These are phyloP conservation scores for Physaria fendleri DNA, from an alignment of 345 rosid genomes.

Conservation along the genomic window DNA sequence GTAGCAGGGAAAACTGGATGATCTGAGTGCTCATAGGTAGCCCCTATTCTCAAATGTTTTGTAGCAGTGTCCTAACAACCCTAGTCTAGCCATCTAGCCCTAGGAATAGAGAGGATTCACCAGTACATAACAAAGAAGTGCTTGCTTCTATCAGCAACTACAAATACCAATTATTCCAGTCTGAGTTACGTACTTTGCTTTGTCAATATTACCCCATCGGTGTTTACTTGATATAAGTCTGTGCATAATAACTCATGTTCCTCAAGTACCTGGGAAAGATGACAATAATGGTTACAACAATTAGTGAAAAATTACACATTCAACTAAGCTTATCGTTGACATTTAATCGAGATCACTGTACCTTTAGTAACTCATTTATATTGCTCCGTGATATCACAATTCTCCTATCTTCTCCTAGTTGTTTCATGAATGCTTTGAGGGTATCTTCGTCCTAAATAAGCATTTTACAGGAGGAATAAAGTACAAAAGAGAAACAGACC, in stretches of 20 bases:
- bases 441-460: constrained; percentile 64
- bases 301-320: no score
- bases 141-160: neutral
- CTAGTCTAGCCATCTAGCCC: neutral
- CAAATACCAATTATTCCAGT: constrained; percentile 6
- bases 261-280: constrained; percentile 67
- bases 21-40: neutral
- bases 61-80: neutral
- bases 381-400: constrained; percentile 80
- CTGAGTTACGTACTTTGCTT: constrained; percentile 54
- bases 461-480: neutral
- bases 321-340: no score
- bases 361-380: constrained; percentile 77
- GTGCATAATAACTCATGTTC: constrained; percentile 77
- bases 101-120: neutral
- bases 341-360: constrained; percentile 16
- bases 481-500: constrained; percentile 11
- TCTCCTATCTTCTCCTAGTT: constrained; percentile 84
- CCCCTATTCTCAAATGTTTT: neutral
- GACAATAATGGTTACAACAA: neutral
- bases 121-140: constrained; percentile 2
- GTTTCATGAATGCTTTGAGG: constrained; percentile 70
- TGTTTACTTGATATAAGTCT: constrained; percentile 64
- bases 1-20: neutral
- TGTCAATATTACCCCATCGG: constrained; percentile 80